Percentiles rank a stretch among this genome's conserved stretches.
These are phyloP conservation scores for Taphrina flavorubra DNA, from an alignment of 1,139 yeast genomes.

Conservation along the genomic window DNA sequence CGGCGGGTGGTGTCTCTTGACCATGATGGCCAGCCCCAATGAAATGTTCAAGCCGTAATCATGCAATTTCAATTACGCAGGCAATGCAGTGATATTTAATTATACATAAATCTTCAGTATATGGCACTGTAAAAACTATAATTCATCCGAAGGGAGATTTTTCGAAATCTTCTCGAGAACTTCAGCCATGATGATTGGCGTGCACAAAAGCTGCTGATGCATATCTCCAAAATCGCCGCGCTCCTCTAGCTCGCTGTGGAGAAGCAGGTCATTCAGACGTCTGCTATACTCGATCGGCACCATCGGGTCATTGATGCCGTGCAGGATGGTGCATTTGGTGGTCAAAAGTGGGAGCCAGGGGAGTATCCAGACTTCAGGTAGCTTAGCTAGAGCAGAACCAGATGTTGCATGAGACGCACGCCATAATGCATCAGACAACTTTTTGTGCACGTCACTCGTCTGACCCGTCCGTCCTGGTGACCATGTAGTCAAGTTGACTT, in stretches of 20 bases:
- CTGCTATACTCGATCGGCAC: slow-evolving; percentile 10
- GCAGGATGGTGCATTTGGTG: neutral
- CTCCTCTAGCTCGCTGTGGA: neutral
- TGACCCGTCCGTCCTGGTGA: neutral
- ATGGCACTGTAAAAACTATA: neutral
- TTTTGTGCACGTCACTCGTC: neutral
- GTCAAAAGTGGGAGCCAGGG: slow-evolving; percentile 9
- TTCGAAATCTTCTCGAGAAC: slow-evolving; percentile 12
- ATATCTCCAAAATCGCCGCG: slow-evolving; percentile 2
- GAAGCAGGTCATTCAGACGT: slow-evolving; percentile 5
- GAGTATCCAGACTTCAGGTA: slow-evolving; percentile 3
- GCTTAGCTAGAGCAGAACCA: neutral
- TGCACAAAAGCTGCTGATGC: slow-evolving; percentile 5
- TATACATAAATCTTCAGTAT: too few relatives aligned
- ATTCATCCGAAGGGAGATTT: neutral
- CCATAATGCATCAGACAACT: neutral
- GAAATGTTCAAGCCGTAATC: slow-evolving; percentile 8
- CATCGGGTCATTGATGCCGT: neutral
- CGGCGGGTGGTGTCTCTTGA: slow-evolving; percentile 18
- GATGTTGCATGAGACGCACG: neutral
- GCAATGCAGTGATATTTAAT: too few relatives aligned
- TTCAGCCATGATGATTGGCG: slow-evolving; percentile 18
- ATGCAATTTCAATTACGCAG: too few relatives aligned
- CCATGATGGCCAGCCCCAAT: slow-evolving; percentile 26
- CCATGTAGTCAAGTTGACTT: neutral